A percentile compares a stretch with the other conserved stretches of the same genome.
Evolutionary conservation across 2,329 filamentous ascomycete species (phyloP).

Genomic region (Alternaria brassicae): DNA sequence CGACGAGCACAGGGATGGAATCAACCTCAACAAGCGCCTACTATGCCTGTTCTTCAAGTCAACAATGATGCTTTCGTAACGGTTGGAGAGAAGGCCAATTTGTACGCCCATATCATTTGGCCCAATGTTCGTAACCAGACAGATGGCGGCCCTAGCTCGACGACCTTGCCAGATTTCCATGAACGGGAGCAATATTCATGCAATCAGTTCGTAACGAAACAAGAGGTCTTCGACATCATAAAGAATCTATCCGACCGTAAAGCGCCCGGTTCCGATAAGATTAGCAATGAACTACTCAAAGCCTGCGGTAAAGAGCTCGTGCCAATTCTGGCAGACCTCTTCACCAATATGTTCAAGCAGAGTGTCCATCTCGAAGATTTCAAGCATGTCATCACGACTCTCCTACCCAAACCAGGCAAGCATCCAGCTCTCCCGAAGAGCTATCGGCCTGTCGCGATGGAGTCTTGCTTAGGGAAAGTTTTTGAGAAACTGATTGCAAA

Average conservation of each 20-base stretch:
- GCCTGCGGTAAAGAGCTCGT: background rate
- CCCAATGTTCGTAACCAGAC: background rate
- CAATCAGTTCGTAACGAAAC: background rate
- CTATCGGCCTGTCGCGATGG: constrained; percentile 33
- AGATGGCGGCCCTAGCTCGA: background rate
- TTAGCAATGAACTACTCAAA: constrained; percentile 1
- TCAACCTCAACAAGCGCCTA: background rate
- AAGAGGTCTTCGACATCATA: background rate
- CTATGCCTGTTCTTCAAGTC: background rate
- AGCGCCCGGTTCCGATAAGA: background rate
- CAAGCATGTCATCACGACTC: constrained; percentile 23
- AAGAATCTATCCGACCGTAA: background rate
- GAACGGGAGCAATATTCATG: background rate
- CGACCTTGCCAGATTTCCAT: too few relatives aligned
- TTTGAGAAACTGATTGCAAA: constrained; percentile 31
- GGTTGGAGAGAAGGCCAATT: background rate
- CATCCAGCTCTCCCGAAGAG: constrained; percentile 19
- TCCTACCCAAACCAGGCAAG: constrained; percentile 32
- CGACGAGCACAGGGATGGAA: background rate
- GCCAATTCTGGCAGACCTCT: constrained; percentile 6
- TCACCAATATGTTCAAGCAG: constrained; percentile 13
- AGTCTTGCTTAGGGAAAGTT: constrained; percentile 34
- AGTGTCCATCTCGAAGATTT: constrained; percentile 20
- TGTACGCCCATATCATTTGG: background rate
- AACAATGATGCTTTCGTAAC: background rate